phyloP scores from a whole-genome alignment of 805 yeast genomes.

The Metschnikowia similis region DNA sequence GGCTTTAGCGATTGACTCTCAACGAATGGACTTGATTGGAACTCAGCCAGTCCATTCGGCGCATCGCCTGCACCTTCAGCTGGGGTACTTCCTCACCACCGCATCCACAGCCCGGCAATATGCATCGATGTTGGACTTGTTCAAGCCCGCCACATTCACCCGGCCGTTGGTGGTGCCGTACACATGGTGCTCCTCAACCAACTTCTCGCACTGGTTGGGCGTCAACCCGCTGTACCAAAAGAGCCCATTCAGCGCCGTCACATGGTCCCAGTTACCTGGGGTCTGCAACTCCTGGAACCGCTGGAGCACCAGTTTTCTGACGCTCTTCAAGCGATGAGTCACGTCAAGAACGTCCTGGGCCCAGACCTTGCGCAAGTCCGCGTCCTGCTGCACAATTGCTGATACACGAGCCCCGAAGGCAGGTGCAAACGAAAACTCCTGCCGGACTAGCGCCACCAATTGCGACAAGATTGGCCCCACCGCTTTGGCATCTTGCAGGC shows the following conservation, averaged over 20 bases:
- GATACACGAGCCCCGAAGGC: constrained; percentile 45
- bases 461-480: constrained; percentile 19
- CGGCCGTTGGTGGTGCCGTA: constrained; percentile 38
- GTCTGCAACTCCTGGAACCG: constrained; percentile 32
- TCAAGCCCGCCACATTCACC: constrained; percentile 44
- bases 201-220: constrained; percentile 26
- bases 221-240: constrained; percentile 44
- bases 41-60: too few species aligned
- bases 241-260: constrained; percentile 36
- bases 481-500: constrained; percentile 6
- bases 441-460: constrained; percentile 32
- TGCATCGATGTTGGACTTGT: constrained; percentile 33
- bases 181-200: constrained; percentile 34
- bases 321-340: constrained; percentile 26
- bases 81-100: constrained; percentile 27
- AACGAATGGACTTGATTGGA: too few species aligned
- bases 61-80: neutral
- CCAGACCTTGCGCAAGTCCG: constrained; percentile 28
- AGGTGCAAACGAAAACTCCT: constrained; percentile 44
- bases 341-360: constrained; percentile 30
- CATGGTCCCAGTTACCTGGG: constrained; percentile 42
- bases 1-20: too few species aligned
- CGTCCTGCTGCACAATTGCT: constrained; percentile 25
- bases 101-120: constrained; percentile 35
- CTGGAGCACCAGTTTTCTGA: constrained; percentile 27